A percentile compares a stretch with the other conserved stretches of the same genome.
Conservation (phyloP, 192 early-diverging fungal genomes). For the Coemansia sp. region DNA sequence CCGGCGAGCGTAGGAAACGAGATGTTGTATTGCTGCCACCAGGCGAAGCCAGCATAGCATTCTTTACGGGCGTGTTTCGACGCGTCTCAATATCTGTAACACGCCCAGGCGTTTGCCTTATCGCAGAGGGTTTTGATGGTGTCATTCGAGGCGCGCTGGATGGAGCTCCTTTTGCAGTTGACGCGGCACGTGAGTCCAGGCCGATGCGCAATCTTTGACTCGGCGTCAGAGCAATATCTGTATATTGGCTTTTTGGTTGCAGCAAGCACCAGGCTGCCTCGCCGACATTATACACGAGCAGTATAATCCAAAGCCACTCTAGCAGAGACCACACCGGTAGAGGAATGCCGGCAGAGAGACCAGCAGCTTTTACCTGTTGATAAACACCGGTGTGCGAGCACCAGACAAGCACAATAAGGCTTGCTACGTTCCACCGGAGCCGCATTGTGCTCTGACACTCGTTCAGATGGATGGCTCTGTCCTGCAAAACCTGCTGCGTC, state of each 20-base stretch:
- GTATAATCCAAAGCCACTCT: constrained; percentile 27
- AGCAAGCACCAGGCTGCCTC: constrained; percentile 51
- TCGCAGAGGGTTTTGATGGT: constrained; percentile 14
- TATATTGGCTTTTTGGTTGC: constrained; percentile 38
- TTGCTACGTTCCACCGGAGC: constrained; percentile 48
- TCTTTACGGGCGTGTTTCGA: constrained; percentile 30
- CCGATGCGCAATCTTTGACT: constrained; percentile 43
- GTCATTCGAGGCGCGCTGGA: constrained; percentile 39
- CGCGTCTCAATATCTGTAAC: constrained; percentile 35
- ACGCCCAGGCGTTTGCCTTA: constrained; percentile 9
- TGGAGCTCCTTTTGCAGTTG: constrained; percentile 16
- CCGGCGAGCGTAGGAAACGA: constrained; percentile 34
- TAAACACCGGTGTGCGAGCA: constrained; percentile 40
- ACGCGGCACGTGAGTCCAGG: constrained; percentile 19
- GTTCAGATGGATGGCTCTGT: constrained; percentile 26
- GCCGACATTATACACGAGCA: constrained; percentile 45
- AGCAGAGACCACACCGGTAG: constrained; percentile 18
- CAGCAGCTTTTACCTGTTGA: constrained; percentile 22
- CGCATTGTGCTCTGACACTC: constrained; percentile 44
- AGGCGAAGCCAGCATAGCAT: neutral
- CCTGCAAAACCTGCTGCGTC: constrained; percentile 47
- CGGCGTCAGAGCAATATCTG: constrained; percentile 35
- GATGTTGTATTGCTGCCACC: constrained; percentile 12
- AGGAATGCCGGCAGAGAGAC: constrained; percentile 15
- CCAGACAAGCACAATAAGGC: constrained; percentile 27